These are phyloP conservation scores for Vaccinium darrowii DNA, from an alignment of 148 eudicot species.

Conservation along the genomic window DNA sequence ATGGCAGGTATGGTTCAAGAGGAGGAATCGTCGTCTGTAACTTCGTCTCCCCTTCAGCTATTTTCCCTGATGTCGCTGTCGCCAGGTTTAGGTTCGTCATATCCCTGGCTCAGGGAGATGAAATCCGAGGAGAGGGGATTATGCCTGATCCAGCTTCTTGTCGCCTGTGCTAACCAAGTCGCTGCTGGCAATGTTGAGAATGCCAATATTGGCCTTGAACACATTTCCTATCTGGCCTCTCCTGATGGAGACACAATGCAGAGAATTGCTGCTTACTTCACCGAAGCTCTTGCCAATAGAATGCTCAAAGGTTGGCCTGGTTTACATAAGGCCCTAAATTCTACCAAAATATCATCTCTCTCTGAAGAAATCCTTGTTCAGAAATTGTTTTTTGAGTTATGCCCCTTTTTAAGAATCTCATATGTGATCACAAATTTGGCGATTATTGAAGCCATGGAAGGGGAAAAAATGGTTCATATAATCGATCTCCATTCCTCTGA, in stretches of 20 bases:
- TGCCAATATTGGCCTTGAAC: conserved; percentile 55
- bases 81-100: conserved; percentile 54
- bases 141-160: conserved; percentile 55
- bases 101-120: conserved; percentile 57
- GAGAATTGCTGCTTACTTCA: conserved; percentile 69
- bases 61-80: conserved; percentile 58
- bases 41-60: conserved; percentile 60
- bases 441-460: conserved; percentile 72
- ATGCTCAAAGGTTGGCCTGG: conserved; percentile 64
- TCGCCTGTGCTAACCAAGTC: conserved; percentile 60
- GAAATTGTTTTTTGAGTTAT: conserved; percentile 58
- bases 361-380: conserved; percentile 49
- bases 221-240: conserved; percentile 59
- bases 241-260: conserved; percentile 76
- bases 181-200: conserved; percentile 46
- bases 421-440: conserved; percentile 70
- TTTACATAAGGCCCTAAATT: conserved; percentile 61
- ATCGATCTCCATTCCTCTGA: conserved; percentile 63
- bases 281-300: conserved; percentile 71
- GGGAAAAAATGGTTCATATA: conserved; percentile 69
- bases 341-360: conserved; percentile 38
- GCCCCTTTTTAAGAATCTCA: conserved; percentile 56
- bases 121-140: conserved; percentile 74
- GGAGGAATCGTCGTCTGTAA: conserved; percentile 47
- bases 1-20: conserved; percentile 49